These are phyloP conservation scores for Paramecium pentaurelia DNA, from an alignment of 73 alveolate genomes.

Conservation along the genomic window DNA sequence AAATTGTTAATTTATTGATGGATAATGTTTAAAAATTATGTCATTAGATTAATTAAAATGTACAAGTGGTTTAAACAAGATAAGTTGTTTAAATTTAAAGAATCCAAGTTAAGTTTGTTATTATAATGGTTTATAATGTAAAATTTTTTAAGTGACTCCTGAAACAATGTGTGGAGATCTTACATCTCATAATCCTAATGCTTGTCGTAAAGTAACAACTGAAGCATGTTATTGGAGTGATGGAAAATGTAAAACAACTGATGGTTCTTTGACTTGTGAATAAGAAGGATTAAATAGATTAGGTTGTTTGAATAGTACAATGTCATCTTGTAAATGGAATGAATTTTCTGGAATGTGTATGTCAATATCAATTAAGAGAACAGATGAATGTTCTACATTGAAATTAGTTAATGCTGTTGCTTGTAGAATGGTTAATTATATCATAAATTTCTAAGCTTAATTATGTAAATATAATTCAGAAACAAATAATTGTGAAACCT, in stretches of 20 bases:
- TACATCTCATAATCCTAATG: background rate
- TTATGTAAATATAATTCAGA: background rate
- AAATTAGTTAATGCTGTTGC: constrained; percentile 17
- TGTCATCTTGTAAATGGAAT: constrained; percentile 1
- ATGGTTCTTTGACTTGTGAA: background rate
- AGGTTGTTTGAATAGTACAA: background rate
- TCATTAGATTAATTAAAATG: background rate
- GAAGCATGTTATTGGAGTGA: constrained; percentile 2
- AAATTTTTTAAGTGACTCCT: background rate
- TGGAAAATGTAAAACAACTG: constrained; percentile 3
- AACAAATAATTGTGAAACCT: background rate
- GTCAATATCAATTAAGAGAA: background rate
- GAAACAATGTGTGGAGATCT: background rate
- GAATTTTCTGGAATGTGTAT: background rate
- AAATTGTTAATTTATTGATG: background rate
- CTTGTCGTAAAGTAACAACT: background rate
- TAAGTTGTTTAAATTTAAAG: background rate
- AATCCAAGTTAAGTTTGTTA: background rate
- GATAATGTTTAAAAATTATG: background rate
- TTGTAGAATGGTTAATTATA: background rate
- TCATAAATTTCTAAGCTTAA: background rate
- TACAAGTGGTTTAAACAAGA: background rate
- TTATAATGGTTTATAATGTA: background rate
- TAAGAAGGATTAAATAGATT: background rate
- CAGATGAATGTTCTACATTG: background rate